Evolutionary conservation across 192 early-diverging fungal species (phyloP).

Genomic region (Phlyctochytrium bullatum): DNA sequence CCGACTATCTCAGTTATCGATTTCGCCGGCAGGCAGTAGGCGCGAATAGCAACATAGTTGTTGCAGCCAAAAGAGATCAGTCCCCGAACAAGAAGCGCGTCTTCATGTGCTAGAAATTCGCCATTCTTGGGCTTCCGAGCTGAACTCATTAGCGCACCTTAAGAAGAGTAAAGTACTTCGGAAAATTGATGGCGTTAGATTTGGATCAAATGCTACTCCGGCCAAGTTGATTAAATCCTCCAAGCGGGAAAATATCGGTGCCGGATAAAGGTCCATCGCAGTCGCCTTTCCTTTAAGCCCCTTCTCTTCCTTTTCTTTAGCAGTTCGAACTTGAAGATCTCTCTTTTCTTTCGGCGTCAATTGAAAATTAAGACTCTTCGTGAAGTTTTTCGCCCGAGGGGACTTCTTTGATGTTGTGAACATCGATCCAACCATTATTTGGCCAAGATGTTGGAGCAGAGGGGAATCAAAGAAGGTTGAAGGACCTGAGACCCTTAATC

Average conservation of each 20-base stretch:
- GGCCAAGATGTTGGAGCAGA: too few relatives aligned
- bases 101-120: conserved; percentile 15
- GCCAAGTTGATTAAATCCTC: not conserved
- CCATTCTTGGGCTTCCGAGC: conserved; percentile 2
- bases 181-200: too few relatives aligned
- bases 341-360: not conserved
- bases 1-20: not conserved
- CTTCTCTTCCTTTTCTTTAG: not conserved
- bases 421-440: too few relatives aligned
- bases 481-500: too few relatives aligned
- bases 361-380: too few relatives aligned
- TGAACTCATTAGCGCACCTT: too few relatives aligned
- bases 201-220: not conserved
- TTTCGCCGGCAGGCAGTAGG: conserved; percentile 16
- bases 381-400: too few relatives aligned
- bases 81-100: conserved; percentile 18
- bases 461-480: too few relatives aligned
- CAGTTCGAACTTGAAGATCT: too few relatives aligned
- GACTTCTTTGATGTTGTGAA: too few relatives aligned
- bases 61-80: conserved; percentile 13
- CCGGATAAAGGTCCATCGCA: not conserved
- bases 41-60: conserved; percentile 7
- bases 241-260: not conserved
- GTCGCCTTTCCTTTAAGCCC: not conserved
- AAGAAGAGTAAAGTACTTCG: too few relatives aligned